Evolutionary conservation across 345 rosid genomes (phyloP), one percentile per base, ranked within the genome.

Genomic region (Hevea brasiliensis): DNA sequence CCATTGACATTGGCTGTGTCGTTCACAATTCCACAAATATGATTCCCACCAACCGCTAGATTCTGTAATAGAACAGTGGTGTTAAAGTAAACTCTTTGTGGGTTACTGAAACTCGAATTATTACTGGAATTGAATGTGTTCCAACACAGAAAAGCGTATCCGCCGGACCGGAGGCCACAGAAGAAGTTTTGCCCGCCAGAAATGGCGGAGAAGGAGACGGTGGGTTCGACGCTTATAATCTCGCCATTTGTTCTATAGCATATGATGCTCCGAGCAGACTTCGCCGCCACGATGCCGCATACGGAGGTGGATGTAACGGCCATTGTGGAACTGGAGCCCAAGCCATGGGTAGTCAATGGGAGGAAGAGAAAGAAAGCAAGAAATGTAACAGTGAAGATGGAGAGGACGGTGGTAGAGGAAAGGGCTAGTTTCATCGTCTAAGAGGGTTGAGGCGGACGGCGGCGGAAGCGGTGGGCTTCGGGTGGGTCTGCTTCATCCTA

Each of bases 311-410:
- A 57, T 1, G n/a, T 53, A 72, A 85, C 84, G 75, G 98, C 92
- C 82, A 87, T 55, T 29, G 98, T 90, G 71, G 97, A 85, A 69
- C 87, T 89, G 27, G 90, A 84, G 69, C 93, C 98, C 72, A 93
- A 67, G 23, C 90, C 87, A 68, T 74, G 64, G 65, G 74, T 40
- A 1, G 63, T 54, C 17, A 60, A 67, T 2, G 80, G 68, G 41
- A 77, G 42, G 21, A 59, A 2, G 47, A 77, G 32, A 61, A 72
- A 12, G 24, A 77, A 15, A 69, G 35, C 15, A 23, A 69, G 50
- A 9, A 50, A 50, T 50, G n/a, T 17, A 11, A 13, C 15, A 11
- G 50, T 13, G 63, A 61, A 20, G 24, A 79, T 17, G 67, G 76
- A 50, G 40, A 48, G 29, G 58, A 8, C 7, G 58, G 23, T 23